Percentiles rank a stretch among this genome's conserved stretches.
Evolutionary conservation across 1,284 basidiomycete genomes (phyloP).

Genomic region (Takashimella koratensis): DNA sequence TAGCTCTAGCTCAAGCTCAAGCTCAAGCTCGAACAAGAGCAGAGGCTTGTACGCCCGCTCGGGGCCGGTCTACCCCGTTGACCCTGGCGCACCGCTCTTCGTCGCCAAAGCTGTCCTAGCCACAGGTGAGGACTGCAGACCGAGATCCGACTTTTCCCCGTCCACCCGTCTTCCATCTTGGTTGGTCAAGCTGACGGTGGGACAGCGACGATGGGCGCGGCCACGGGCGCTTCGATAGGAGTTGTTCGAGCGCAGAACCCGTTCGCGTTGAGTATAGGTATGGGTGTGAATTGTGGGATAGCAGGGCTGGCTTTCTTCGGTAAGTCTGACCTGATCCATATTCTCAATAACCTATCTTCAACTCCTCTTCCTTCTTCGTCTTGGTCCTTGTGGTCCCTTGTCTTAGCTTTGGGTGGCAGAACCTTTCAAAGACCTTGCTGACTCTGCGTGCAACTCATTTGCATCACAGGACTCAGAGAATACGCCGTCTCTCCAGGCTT

Average conservation of each 20-base stretch:
- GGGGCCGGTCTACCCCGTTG: constrained; percentile 10
- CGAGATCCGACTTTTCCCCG: neutral
- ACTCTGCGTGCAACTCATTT: too few relatives aligned
- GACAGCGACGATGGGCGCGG: constrained; percentile 30
- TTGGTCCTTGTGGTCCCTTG: neutral
- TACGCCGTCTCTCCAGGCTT: constrained; percentile 38
- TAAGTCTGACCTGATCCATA: neutral
- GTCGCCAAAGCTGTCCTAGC: constrained; percentile 11
- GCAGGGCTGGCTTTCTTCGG: constrained; percentile 41
- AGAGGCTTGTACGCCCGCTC: too few relatives aligned
- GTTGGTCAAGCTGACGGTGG: too few relatives aligned
- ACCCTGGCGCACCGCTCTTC: constrained; percentile 14
- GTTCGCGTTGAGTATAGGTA: constrained; percentile 27
- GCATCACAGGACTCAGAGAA: constrained; percentile 36
- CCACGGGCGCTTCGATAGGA: constrained; percentile 33
- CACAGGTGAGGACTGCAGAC: constrained; percentile 2
- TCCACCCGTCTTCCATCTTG: neutral
- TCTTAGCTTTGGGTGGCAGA: neutral
- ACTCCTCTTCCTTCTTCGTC: neutral
- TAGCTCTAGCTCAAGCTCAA: too few relatives aligned
- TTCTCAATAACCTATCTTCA: neutral
- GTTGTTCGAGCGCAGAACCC: constrained; percentile 31
- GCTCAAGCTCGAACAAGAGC: too few relatives aligned
- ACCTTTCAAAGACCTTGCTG: too few relatives aligned
- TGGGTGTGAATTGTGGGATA: constrained; percentile 39